Evolutionary conservation across 169 alveolate species (phyloP).

Genomic region (Plasmodium gallinaceum): DNA sequence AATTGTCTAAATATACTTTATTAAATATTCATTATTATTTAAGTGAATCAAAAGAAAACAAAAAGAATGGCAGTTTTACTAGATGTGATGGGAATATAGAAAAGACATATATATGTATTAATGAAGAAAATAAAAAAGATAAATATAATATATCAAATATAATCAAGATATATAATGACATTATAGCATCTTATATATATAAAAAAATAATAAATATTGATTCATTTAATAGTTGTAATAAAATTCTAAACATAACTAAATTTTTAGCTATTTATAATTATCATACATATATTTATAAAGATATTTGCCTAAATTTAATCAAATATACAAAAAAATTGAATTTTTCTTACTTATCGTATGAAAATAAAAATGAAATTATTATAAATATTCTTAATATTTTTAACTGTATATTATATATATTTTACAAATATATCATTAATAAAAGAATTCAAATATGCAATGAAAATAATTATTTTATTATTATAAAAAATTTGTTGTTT

Average conservation of each 20-base stretch:
- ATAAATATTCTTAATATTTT: slow-evolving; percentile 3
- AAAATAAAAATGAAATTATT: slow-evolving; percentile 7
- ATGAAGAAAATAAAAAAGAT: not conserved
- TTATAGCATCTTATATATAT: slow-evolving; percentile 20
- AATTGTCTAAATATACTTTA: slow-evolving; percentile 18
- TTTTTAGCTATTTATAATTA: not conserved
- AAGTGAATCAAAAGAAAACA: not conserved
- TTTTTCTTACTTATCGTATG: not conserved
- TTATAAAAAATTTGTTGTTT: slow-evolving; percentile 2
- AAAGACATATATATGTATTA: not conserved
- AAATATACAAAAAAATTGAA: slow-evolving; percentile 9
- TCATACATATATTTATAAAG: slow-evolving; percentile 24
- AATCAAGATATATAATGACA: slow-evolving; percentile 8
- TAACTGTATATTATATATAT: slow-evolving; percentile 40
- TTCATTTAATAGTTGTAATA: slow-evolving; percentile 10
- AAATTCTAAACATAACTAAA: slow-evolving; percentile 5
- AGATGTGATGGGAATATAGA: not conserved
- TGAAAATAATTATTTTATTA: not conserved
- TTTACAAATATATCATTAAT: slow-evolving; percentile 16
- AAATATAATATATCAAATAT: not conserved
- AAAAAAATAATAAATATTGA: slow-evolving; percentile 43
- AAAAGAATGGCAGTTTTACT: not conserved
- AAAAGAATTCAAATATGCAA: slow-evolving; percentile 17
- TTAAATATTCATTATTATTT: slow-evolving; percentile 12
- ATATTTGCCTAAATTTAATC: slow-evolving; percentile 28